Base-by-base conservation (phyloP, 2,329 filamentous ascomycete species). In the Venturia asperata region DNA sequence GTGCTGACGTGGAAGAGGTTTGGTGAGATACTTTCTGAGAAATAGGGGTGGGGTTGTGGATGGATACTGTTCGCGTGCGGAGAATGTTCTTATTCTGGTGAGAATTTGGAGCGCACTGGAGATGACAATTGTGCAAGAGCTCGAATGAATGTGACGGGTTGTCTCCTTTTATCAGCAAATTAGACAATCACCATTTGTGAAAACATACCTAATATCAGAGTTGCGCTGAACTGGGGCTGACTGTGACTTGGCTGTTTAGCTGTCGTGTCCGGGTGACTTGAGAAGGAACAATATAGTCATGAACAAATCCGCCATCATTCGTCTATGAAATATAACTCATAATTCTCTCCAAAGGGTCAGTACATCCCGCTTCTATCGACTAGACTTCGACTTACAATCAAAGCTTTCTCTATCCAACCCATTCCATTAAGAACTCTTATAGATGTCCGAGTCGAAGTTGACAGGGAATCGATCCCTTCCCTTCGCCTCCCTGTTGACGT, bases 401-500 rank as follows among this genome's bases (percentile, higher is more conserved):
- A 21, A 15, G 4, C 21, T 15, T 37, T 19, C 4, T 37, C 52
- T 58, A 58, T 58, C 17, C 52, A 58, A 37, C 15, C 19, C 19
- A 19, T n/a, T 37, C 15, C 17, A 6, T 37, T 58, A 58, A 34
- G 30, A 58, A n/a, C 15, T 58, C 60, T 61, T 61, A 42, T 68
- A 69, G n/a, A 69, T 69, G 21, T 69, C 58, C 15, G 66, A 52
- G 62, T 69, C 67, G 24, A 69, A 69, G 34, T 66, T 61, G 0
- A 66, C 64, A 1, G 68, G 68, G 39, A 69, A 69, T n/a, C 24
- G 30, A 42, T 69, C 68, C 39, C 68, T 45, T 7, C 67, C 68
- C 15, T 67, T 62, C n/a, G 83, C 84, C 66, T 78, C 77, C 56
- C 77, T 78, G 67, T 83, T 81, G 0, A 87, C 85, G 82, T 84